These are phyloP conservation scores for Candida koratica DNA, from an alignment of 805 yeast genomes.

Conservation along the genomic window DNA sequence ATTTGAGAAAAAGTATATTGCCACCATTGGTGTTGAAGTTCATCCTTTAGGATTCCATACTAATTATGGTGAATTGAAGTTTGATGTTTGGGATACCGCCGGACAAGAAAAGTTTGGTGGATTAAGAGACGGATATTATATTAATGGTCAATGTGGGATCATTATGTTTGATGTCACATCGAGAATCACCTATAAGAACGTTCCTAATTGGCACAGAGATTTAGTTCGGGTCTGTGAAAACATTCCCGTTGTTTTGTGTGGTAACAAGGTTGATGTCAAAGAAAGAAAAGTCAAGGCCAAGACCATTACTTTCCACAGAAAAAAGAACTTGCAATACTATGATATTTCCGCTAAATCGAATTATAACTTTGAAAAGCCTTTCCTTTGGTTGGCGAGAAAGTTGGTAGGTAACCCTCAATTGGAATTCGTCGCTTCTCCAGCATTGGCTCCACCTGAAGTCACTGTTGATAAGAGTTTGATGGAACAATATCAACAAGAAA, in stretches of 20 bases:
- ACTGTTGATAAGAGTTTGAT: constrained; percentile 93
- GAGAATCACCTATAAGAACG: constrained; percentile 98
- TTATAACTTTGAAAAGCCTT: constrained; percentile 99
- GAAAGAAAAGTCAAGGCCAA: constrained; percentile 99
- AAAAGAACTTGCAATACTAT: constrained; percentile 99
- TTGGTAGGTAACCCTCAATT: constrained; percentile 96
- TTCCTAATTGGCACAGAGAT: constrained; percentile 99
- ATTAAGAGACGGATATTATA: constrained; percentile 98
- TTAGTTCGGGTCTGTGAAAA: constrained; percentile 99
- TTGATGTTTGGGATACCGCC: constrained; percentile 99
- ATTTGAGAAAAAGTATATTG: constrained; percentile 97
- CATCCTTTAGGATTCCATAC: constrained; percentile 98
- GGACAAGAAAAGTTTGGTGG: constrained; percentile 99
- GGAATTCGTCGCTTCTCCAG: constrained; percentile 99
- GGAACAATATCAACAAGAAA: constrained; percentile 98
- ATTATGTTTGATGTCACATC: constrained; percentile 99
- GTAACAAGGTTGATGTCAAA: constrained; percentile 99
- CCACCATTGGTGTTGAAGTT: constrained; percentile 99
- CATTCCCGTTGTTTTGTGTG: constrained; percentile 98
- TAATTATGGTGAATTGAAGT: constrained; percentile 96
- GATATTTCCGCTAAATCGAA: constrained; percentile 99
- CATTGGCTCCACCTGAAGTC: constrained; percentile 99
- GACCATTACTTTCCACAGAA: constrained; percentile 99
- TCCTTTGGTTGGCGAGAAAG: constrained; percentile 99
- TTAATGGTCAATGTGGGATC: constrained; percentile 99